phyloP scores from a whole-genome alignment of 805 yeast species.

The Candida sonorensis region DNA sequence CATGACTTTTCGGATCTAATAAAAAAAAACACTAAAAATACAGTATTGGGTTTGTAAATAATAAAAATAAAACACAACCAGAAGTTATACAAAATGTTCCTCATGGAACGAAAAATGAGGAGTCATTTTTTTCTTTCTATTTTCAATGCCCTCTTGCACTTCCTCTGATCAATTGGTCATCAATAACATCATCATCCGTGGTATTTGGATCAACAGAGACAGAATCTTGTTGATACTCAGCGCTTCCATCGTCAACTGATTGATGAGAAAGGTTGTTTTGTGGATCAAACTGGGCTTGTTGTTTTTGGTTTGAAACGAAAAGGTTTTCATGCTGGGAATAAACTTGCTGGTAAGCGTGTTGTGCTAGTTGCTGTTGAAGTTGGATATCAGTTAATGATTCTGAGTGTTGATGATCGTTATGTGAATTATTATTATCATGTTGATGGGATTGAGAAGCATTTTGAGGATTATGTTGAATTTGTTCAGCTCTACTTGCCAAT shows the following conservation, averaged over 20 bases:
- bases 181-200: constrained; percentile 8
- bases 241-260: too few species aligned
- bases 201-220: constrained; percentile 1
- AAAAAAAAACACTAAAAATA: too few species aligned
- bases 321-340: constrained; percentile 2
- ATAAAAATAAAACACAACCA: too few species aligned
- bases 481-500: constrained; percentile 19
- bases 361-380: constrained; percentile 13
- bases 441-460: constrained; percentile 3
- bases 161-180: constrained; percentile 8
- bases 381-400: constrained; percentile 15
- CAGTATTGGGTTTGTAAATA: too few species aligned
- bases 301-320: background rate
- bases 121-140: too few species aligned
- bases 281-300: background rate
- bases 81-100: too few species aligned
- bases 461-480: constrained; percentile 6
- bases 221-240: too few species aligned
- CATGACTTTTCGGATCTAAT: too few species aligned
- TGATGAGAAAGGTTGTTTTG: background rate
- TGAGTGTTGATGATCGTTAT: background rate
- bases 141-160: too few species aligned
- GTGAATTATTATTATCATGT: too few species aligned
- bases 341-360: constrained; percentile 9
- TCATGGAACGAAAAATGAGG: too few species aligned